Conservation (phyloP, 164 flowering plant species). For the Berberis thunbergii region DNA sequence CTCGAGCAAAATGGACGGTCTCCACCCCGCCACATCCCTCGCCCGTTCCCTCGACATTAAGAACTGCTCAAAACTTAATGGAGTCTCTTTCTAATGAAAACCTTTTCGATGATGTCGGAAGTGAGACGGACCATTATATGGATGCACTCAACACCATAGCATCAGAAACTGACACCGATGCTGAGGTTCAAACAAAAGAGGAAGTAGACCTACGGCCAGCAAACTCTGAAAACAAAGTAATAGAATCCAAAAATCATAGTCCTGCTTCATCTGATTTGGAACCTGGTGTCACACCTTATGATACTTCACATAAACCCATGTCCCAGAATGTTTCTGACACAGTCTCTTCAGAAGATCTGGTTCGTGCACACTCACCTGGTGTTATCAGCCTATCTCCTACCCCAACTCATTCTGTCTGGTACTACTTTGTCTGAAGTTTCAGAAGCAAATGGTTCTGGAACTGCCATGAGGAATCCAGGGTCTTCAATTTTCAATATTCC, state of each 20-base stretch:
- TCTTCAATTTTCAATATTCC: slow-evolving; percentile 14
- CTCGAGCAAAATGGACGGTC: too few species aligned
- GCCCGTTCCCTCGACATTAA: too few species aligned
- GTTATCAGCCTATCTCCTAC: slow-evolving; percentile 8
- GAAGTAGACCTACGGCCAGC: slow-evolving; percentile 26
- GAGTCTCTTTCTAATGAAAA: slow-evolving; percentile 13
- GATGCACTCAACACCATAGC: slow-evolving; percentile 84
- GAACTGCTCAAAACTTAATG: slow-evolving; percentile 11
- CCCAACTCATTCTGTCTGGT: slow-evolving; percentile 9
- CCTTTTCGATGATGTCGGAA: slow-evolving; percentile 47
- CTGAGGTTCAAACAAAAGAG: slow-evolving; percentile 44
- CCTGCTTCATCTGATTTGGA: slow-evolving; percentile 21
- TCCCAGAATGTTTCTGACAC: slow-evolving; percentile 9
- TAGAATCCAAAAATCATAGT: slow-evolving; percentile 11
- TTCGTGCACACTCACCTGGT: slow-evolving; percentile 19
- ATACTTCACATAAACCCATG: slow-evolving; percentile 11
- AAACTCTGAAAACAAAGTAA: slow-evolving; percentile 13
- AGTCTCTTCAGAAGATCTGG: slow-evolving; percentile 14
- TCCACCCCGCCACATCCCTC: too few species aligned
- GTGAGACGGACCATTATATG: slow-evolving; percentile 61
- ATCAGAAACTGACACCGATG: slow-evolving; percentile 68
- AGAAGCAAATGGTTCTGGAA: slow-evolving; percentile 16
- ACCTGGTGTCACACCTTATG: slow-evolving; percentile 13
- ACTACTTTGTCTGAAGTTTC: slow-evolving; percentile 13
- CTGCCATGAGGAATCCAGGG: slow-evolving; percentile 11